A percentile compares a stretch with the other conserved stretches of the same genome.
phyloP scores from a whole-genome alignment of 2,329 filamentous ascomycete species.

The Aspergillus sp. region DNA sequence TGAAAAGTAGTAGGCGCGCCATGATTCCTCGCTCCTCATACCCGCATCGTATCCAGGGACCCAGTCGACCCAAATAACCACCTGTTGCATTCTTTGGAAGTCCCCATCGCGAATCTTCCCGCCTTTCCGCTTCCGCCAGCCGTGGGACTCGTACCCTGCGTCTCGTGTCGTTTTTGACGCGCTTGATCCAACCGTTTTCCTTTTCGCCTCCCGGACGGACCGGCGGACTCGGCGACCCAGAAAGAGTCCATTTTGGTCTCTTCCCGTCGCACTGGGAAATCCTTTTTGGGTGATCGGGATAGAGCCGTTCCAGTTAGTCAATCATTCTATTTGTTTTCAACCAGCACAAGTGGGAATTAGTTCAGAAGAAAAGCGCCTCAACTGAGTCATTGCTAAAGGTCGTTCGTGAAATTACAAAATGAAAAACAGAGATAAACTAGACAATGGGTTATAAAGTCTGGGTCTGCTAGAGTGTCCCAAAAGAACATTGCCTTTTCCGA shows the following conservation, averaged over 20 bases:
- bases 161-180: constrained; percentile 24
- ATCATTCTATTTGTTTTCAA: neutral
- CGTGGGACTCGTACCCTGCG: constrained; percentile 22
- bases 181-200: constrained; percentile 24
- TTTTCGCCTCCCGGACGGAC: constrained; percentile 28
- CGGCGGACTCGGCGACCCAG: constrained; percentile 25
- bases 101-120: constrained; percentile 25
- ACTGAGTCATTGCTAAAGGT: no score
- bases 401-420: no score
- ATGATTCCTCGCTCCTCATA: constrained; percentile 4
- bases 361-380: no score
- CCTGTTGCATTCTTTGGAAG: constrained; percentile 19
- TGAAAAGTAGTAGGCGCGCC: neutral
- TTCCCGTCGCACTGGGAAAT: neutral
- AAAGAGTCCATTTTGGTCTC: constrained; percentile 13
- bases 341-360: no score
- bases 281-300: neutral
- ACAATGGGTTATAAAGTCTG: no score
- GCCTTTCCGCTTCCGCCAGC: constrained; percentile 25
- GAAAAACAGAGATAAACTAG: no score
- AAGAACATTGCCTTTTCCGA: neutral
- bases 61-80: constrained; percentile 22
- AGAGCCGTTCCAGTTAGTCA: neutral
- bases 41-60: constrained; percentile 16
- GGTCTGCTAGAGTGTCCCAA: neutral